These are phyloP conservation scores for Suillus subluteus DNA, from an alignment of 768 basidiomycete genomes.

Conservation along the genomic window DNA sequence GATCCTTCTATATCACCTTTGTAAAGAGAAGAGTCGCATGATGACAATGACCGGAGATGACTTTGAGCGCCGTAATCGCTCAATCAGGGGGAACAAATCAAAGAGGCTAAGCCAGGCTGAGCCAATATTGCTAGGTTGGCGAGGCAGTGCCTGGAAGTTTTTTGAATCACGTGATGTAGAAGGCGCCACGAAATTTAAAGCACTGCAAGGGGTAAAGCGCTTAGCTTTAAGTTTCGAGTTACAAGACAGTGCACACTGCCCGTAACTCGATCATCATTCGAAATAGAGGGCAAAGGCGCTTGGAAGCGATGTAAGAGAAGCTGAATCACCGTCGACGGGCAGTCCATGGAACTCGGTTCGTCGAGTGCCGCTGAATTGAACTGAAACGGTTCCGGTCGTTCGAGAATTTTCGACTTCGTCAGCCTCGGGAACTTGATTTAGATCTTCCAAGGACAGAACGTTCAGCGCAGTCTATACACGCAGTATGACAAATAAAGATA, in stretches of 20 bases:
- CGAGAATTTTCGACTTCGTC: neutral
- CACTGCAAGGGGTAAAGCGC: conserved; percentile 1
- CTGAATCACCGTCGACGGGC: neutral
- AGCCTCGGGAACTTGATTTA: no score
- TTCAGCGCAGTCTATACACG: neutral
- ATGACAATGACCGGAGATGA: neutral
- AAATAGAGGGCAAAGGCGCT: neutral
- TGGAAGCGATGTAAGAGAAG: neutral
- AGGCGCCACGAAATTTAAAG: neutral
- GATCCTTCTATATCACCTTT: neutral
- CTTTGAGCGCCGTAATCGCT: neutral
- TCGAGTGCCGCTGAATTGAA: neutral
- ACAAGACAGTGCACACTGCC: neutral
- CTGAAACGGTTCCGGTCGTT: neutral
- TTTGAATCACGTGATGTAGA: neutral
- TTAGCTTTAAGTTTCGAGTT: neutral
- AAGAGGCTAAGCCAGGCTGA: neutral
- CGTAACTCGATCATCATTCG: neutral
- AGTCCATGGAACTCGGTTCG: neutral
- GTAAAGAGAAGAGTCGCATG: neutral
- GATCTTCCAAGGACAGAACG: neutral
- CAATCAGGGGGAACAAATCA: neutral
- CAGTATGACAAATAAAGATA: neutral
- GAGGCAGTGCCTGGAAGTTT: neutral
- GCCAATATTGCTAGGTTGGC: neutral